Evolutionary conservation across 768 basidiomycete genomes (phyloP), one percentile per base, ranked within the genome.

Genomic region (Favolaschia claudopus): DNA sequence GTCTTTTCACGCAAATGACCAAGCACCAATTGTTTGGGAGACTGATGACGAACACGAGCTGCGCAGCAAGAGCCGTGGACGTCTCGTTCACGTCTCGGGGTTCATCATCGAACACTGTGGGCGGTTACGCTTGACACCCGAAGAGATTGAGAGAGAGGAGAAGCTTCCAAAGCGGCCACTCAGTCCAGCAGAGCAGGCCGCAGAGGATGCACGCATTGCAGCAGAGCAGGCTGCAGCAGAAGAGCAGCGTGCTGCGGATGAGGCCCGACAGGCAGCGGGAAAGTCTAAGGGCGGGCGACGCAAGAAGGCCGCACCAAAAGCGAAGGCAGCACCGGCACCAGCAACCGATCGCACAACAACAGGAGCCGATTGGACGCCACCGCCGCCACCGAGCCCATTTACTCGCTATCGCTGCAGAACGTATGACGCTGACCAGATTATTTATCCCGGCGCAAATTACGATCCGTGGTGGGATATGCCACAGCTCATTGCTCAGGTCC

Each of bases 391-490:
- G 2, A 38, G 43, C 4, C 61, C 55, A 5, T 52, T 57, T 25
- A 46, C 24, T 32, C 36, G 50, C 22, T 59, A 59, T 42, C 44
- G 48, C 17, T 62, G 36, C 37, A 43, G 47, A 32, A 32, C 45
- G 6, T 49, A 33, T 9, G 58, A 67, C 37, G 49, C 65, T 6
- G 24, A 52, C 25, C 25, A 63, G 20, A 70, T 72, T 20, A 72
- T 71, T 17, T 67, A 64, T 36, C 69, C 65, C 9, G 69, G 70
- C 24, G 62, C 64, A 38, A 61, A 61, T 33, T 43, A 69, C 17
- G 56, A 71, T 55, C 52, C 54, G 8, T 71, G 58, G 22, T 71
- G 70, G 68, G 69, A 67, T 42, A 57, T 67, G 55, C 51, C 64
- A 3, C 62, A 69, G 28, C 53, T 70, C 20, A 57, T 67, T 20